A percentile compares a stretch with the other conserved stretches of the same genome.
phyloP scores from a whole-genome alignment of 2,329 filamentous ascomycete species.

The Pseudogymnoascus sp. region DNA sequence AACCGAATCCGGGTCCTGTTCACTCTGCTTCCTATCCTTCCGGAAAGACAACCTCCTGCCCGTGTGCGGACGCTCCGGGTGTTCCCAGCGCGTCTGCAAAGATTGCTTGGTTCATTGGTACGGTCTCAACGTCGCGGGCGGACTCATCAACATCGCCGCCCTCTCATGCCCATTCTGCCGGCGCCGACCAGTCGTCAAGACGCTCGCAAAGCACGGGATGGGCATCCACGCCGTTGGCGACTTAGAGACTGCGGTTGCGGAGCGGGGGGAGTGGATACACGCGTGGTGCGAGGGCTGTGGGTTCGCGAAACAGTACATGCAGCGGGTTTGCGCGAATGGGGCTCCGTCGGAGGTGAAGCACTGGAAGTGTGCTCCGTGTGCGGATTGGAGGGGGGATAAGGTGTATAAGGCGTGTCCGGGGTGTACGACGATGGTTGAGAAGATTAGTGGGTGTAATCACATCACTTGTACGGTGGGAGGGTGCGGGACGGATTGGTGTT shows the following conservation, averaged over 20 bases:
- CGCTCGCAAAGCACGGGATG: not conserved
- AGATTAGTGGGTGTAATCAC: slow-evolving; percentile 22
- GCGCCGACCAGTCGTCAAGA: not conserved
- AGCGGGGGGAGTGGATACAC: not conserved
- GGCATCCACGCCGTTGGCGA: not conserved
- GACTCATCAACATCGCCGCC: not conserved
- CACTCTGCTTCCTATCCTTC: not conserved
- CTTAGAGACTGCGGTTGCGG: not conserved
- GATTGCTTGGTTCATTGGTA: not conserved
- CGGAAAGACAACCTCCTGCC: not conserved
- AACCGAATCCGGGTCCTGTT: not conserved
- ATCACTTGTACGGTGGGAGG: slow-evolving; percentile 29
- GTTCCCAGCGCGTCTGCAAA: not conserved
- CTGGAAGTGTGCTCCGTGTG: not conserved
- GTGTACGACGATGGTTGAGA: not conserved
- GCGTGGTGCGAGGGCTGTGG: slow-evolving; percentile 27
- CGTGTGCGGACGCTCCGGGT: not conserved
- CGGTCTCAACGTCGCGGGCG: not conserved
- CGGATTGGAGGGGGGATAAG: not conserved
- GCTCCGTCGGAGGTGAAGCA: not conserved
- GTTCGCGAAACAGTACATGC: not conserved
- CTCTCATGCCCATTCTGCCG: not conserved
- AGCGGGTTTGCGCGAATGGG: not conserved
- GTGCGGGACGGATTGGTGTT: slow-evolving; percentile 35
- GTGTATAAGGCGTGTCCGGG: not conserved